Evolutionary conservation across 345 rosid genomes (phyloP).

Genomic region (Eucalyptus brandiana): DNA sequence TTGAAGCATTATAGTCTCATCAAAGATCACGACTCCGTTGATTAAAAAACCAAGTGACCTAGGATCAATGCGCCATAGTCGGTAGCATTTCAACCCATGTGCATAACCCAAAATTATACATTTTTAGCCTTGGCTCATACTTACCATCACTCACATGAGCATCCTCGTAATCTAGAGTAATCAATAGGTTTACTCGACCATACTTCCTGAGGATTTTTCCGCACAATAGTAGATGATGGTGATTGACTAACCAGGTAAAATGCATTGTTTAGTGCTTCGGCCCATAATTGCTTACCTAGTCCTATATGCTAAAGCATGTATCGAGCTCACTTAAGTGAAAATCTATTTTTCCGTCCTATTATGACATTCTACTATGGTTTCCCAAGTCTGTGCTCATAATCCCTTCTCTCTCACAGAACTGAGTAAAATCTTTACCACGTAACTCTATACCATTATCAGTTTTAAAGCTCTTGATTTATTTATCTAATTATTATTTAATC

Average conservation of each 20-base stretch:
- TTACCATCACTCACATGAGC: not conserved
- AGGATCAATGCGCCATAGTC: not conserved
- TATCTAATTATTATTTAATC: not conserved
- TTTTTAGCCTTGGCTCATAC: not conserved
- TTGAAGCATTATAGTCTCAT: no score
- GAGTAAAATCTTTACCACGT: not conserved
- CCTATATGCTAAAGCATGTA: not conserved
- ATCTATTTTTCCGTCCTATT: no score
- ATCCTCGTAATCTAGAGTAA: not conserved
- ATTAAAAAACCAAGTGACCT: no score
- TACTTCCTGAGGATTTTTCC: not conserved
- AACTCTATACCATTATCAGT: no score
- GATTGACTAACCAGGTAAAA: fast-evolving
- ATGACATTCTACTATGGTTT: not conserved
- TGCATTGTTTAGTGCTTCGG: no score
- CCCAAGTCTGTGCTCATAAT: fast-evolving
- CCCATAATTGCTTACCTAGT: no score
- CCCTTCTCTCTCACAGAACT: not conserved
- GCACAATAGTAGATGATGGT: fast-evolving
- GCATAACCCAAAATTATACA: not conserved
- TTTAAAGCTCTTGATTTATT: no score
- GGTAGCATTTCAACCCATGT: not conserved
- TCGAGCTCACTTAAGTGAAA: not conserved
- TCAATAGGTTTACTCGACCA: not conserved
- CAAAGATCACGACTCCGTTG: fast-evolving